Base-by-base conservation (phyloP, 768 basidiomycete species). In the Calocera viscosa region DNA sequence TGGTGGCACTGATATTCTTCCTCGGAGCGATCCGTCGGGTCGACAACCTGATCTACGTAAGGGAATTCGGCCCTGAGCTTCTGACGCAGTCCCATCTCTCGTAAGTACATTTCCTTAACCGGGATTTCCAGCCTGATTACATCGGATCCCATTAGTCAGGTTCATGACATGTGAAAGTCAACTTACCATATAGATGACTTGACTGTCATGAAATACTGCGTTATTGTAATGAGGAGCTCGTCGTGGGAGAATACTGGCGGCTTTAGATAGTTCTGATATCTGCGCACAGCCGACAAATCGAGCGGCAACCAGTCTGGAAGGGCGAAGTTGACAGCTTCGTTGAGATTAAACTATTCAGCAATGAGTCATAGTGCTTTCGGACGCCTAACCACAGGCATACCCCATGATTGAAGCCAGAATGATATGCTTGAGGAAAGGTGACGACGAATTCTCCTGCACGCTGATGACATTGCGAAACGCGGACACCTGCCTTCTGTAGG, bases 261-360 rank as follows among this genome's bases (percentile, higher is more conserved):
- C 75, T 98, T 98, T 75, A 85, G 79, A 76, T 96, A 89, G 69
- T 91, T 86, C 72, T 91, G 86, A 75, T 99, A 98, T 47, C 91
- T 84, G 73, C 87, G 82, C 14, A 94, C 92, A 73, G 93, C 96
- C 67, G 90, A 90, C 41, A 89, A 83, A 38, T 91, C 96, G 69
- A 84, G 85, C 8, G 88, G 80, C 53, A 98, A 79, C 96, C 96
- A 99, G 74, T 97, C 93, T 28, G 94, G 91, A 30, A 96, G 80
- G 12, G 96, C 95, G 73, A 98, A 98, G 76, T 99, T 98, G 73
- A 98, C 95, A 2, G 95, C 96, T 79, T 98, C 96, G 75, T 97
- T 97, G 80, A 97, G 94, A 78, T 99, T 99, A 72, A 98, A 79
- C 94, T 96, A 66, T 2, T 40, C 17, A n/a, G 43, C 35, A 22